Percentiles rank a stretch among this genome's conserved stretches.
Evolutionary conservation across 2,329 filamentous ascomycete species (phyloP).

Genomic region (Sordariomycetes sp.): DNA sequence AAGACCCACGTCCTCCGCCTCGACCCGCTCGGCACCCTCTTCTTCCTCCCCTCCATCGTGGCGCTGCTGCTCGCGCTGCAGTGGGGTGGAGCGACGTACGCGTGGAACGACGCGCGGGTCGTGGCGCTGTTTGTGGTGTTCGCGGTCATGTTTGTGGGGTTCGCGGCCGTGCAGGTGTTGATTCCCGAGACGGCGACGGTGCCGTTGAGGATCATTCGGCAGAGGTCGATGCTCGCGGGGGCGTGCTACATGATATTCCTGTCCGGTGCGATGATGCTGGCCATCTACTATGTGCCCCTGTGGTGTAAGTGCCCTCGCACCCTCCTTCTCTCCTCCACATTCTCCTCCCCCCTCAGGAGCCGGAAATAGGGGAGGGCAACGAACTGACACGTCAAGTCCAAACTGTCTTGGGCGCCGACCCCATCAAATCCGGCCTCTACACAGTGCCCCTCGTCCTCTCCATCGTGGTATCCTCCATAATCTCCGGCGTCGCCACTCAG

Average conservation of each 20-base stretch:
- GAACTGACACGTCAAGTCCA: constrained; percentile 25
- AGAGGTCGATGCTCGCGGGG: constrained; percentile 38
- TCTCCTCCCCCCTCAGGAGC: not conserved
- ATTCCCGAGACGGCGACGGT: constrained; percentile 43
- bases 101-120: constrained; percentile 38
- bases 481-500: constrained; percentile 33
- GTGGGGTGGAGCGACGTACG: constrained; percentile 43
- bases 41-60: constrained; percentile 46
- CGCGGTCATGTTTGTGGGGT: constrained; percentile 28
- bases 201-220: constrained; percentile 37
- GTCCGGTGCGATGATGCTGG: constrained; percentile 36
- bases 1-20: constrained; percentile 34
- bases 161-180: constrained; percentile 35
- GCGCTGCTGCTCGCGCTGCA: constrained; percentile 49
- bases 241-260: constrained; percentile 31
- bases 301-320: constrained; percentile 32
- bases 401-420: constrained; percentile 35
- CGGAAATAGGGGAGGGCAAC: not conserved
- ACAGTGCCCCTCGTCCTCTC: constrained; percentile 43
- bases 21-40: constrained; percentile 44
- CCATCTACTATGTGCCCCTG: constrained; percentile 38
- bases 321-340: not conserved
- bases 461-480: constrained; percentile 35
- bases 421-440: constrained; percentile 41
- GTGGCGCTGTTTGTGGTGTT: constrained; percentile 40